Evolutionary conservation across 2,329 filamentous ascomycete genomes (phyloP), one percentile per base, ranked within the genome.

Genomic region (Colletotrichum sp.): DNA sequence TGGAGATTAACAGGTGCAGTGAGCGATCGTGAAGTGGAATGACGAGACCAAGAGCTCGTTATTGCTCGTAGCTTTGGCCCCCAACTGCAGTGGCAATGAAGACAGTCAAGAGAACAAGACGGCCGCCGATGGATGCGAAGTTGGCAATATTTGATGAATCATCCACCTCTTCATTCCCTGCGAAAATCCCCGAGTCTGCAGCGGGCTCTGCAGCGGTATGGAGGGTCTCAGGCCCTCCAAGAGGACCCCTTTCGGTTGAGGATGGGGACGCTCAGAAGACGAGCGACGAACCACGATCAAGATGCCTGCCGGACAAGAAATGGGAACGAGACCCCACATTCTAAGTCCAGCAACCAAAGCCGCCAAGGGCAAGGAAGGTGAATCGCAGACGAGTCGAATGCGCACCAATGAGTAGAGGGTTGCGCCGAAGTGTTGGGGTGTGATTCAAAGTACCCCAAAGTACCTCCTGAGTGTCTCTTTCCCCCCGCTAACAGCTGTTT

Each of bases 121-220:
- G 28, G 43, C 43, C n/a, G 32, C n/a, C 61, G 32, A 39, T 64
- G 64, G 26, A 57, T 59, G 30, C 72, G 32, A 72, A 59, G 52
- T 36, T 28, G 28, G 24, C 21, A 52, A 30, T 55, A 36, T 66
- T 30, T 72, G 55, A 61, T 75, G 72, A 75, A 72, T 67, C 61
- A 55, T 63, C 68, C 61, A 65, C 36, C 64, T 10, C 34, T 34
- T 72, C 21, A 39, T 55, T 67, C 72, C 72, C 72, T 75, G 72
- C 68, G 72, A 63, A 75, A 72, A 75, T 75, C 72, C 66, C 72
- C 63, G 68, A 75, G 36, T 75, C 72, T 72, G 72, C 72, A 75
- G 72, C 72, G 72, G 68, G 55, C 72, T 75, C 68, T 72, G 72
- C 72, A 75, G 68, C 72, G 69, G 72, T 36, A 72, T 67, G 55